Evolutionary conservation across 2,329 filamentous ascomycete genomes (phyloP).

Genomic region (Penicillium psychrosexuale): DNA sequence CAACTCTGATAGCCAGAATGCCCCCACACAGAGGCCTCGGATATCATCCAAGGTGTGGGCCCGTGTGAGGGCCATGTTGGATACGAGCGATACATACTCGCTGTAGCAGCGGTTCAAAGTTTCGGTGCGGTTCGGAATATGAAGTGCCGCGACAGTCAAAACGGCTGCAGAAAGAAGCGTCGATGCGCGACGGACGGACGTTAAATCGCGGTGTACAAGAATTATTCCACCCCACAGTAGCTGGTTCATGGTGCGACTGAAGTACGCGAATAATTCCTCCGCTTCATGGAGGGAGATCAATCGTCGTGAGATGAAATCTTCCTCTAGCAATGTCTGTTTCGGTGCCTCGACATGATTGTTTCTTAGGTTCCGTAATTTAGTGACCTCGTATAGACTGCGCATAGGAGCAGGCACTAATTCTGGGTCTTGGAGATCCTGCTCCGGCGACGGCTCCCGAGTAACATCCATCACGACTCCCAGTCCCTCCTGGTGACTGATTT

Average conservation of each 20-base stretch:
- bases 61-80: constrained; percentile 56
- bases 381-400: constrained; percentile 55
- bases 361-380: constrained; percentile 46
- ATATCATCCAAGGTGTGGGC: constrained; percentile 58
- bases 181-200: constrained; percentile 54
- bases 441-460: constrained; percentile 47
- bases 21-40: constrained; percentile 58
- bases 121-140: constrained; percentile 54
- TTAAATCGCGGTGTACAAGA: constrained; percentile 50
- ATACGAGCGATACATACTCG: constrained; percentile 57
- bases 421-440: constrained; percentile 41
- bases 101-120: constrained; percentile 55
- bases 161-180: constrained; percentile 56
- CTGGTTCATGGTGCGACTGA: constrained; percentile 51
- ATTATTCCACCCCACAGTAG: constrained; percentile 54
- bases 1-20: constrained; percentile 62
- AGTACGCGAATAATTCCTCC: constrained; percentile 52
- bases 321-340: constrained; percentile 40
- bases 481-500: constrained; percentile 25
- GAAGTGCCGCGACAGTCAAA: constrained; percentile 57
- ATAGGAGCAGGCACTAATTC: constrained; percentile 51
- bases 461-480: constrained; percentile 40
- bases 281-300: constrained; percentile 49
- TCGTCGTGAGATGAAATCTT: constrained; percentile 53
- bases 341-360: constrained; percentile 39